Evolutionary conservation across 2,329 filamentous ascomycete species (phyloP), one percentile per base, ranked within the genome.

Genomic region (Cyphellophora attinorum): DNA sequence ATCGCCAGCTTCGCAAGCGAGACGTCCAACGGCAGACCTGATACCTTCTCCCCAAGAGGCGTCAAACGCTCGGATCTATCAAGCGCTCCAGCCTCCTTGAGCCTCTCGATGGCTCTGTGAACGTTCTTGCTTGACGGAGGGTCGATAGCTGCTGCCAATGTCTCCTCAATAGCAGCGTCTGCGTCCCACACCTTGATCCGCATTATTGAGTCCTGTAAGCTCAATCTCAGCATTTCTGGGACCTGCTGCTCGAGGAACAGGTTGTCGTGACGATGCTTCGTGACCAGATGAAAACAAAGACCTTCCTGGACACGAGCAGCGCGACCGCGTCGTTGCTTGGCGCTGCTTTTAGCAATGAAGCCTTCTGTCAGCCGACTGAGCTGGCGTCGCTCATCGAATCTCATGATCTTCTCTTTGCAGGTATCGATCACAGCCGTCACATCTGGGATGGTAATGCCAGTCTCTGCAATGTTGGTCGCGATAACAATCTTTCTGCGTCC

Each of bases 401-500:
- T 67, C 35, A 41, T 40, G 19, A 44, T 23, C 46, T 93, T 86
- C 59, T 96, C 89, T 58, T 94, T 96, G 37, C 91, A 91, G 1
- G 86, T 88, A 57, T 98, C 91, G 39, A 98, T 82, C 29, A 98
- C 91, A 49, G 88, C 94, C 1, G 91, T 96, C 18, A 98, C 85
- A 54, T 98, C 91, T 1, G 91, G 91, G 46, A 98, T 98, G 0
- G 91, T 98, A 53, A 98, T 94, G 64, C 91, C 91, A 1, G 91
- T 98, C 58, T 98, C 91, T 4, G 91, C 91, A 56, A 98, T 98
- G 53, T 98, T 98, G 11, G 91, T 98, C 2, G 91, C 88, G 35
- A 98, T 72, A 2, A 98, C 89, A 44, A 98, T 91, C 62, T 98
- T 98, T 43, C 88, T 75, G 37, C 78, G 69, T 1, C 89, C 89